Evolutionary conservation across 2,329 filamentous ascomycete species (phyloP), one percentile per base, ranked within the genome.

Genomic region (Diaporthe sp.): DNA sequence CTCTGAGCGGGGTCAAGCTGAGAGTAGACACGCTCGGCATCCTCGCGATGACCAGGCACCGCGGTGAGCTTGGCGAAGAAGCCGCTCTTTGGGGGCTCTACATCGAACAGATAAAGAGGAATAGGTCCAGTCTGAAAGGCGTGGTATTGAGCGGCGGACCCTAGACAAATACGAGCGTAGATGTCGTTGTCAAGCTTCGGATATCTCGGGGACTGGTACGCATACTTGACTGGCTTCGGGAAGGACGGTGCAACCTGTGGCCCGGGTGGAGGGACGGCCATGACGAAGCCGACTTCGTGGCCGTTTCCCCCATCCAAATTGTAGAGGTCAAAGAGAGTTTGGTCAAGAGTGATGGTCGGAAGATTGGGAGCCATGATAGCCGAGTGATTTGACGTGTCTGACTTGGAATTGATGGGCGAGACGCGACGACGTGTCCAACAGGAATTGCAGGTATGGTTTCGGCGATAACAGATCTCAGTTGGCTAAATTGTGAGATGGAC

Each of bases 1-100:
- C 37, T 63, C 37, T 63, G 58, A 22, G 58, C 58, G 15, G 58
- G 58, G 25, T 63, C 58, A 5, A 63, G 25, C 58, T 63, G 58
- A 22, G 50, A 53, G 27, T 70, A 70, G 32, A 70, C 68, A 70
- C 68, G 68, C 50, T 70, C 50, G 30, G 68, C 68, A 27, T 70
- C 68, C 32, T 39, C 50, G 22, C 58, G 58, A 22, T 63, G 58
- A 0, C 25, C 58, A 27, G 58, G 58, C 25, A 63, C 58, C 7
- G 58, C 58, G 9, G 58, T 63, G 8, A 63, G 25, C 25, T 63
- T 63, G 58, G 58, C 58, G 4, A 63, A 44, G 58, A 63, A 63
- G 15, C 68, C 53, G 25, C 39, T 70, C 39, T 53, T 70, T 58
- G 68, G 68, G 19, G 68, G n/a, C 35, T 70, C 68, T 17, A 70